These are phyloP conservation scores for Penicillium crystallinum DNA, from an alignment of 495 filamentous ascomycete species.

Conservation along the genomic window DNA sequence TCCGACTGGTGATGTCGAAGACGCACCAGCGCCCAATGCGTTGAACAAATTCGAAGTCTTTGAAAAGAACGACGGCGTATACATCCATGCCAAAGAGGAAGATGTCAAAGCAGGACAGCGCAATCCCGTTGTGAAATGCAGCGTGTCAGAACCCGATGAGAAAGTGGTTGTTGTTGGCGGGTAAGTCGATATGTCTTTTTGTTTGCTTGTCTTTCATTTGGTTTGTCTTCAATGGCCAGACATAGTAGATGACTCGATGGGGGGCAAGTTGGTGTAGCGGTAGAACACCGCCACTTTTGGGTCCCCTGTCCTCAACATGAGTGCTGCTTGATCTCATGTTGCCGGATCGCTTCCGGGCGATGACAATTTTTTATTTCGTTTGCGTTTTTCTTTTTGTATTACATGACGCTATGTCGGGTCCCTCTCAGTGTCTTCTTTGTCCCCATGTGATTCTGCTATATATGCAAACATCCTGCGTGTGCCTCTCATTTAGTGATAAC, in stretches of 20 bases:
- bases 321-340: neutral
- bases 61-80: conserved; percentile 75
- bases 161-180: conserved; percentile 85
- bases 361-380: neutral
- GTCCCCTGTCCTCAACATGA: neutral
- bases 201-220: neutral
- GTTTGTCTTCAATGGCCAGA: neutral
- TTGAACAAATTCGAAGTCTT: conserved; percentile 73
- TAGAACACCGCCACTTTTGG: neutral
- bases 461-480: no score
- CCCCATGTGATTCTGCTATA: no score
- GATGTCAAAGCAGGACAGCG: conserved; percentile 73
- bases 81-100: conserved; percentile 73
- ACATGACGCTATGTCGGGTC: no score
- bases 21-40: conserved; percentile 83
- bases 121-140: conserved; percentile 67
- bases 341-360: neutral
- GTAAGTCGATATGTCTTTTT: conserved; percentile 30
- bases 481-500: no score
- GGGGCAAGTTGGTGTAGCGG: neutral
- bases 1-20: conserved; percentile 86
- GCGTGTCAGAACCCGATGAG: conserved; percentile 50
- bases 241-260: neutral
- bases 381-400: neutral
- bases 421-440: neutral